These are phyloP conservation scores for Solanum chiquidenum DNA, from an alignment of 257 asterid species.

Conservation along the genomic window DNA sequence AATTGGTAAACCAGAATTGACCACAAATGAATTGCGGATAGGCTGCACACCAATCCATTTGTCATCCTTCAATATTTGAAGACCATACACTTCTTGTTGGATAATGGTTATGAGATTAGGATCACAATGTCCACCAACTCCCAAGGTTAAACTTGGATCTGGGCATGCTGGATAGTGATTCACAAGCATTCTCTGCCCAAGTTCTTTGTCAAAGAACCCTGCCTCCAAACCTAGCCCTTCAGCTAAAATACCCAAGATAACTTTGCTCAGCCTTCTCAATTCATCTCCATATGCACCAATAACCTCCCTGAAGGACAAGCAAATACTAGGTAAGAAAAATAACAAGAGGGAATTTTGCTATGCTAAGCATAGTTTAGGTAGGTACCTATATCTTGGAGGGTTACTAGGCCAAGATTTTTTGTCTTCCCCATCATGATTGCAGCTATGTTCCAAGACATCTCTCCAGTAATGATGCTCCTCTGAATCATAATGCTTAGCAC, in stretches of 20 bases:
- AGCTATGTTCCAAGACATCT: background rate
- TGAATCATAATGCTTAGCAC: background rate
- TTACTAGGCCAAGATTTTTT: background rate
- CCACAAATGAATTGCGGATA: background rate
- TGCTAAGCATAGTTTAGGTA: too few species aligned
- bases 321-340: background rate
- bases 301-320: background rate
- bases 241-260: background rate
- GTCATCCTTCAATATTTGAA: conserved; percentile 5
- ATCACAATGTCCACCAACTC: conserved; percentile 1
- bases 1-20: background rate
- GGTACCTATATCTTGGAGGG: background rate
- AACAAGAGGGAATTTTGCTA: too few species aligned
- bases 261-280: background rate
- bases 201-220: background rate
- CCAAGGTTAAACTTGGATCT: conserved; percentile 1
- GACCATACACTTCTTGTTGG: conserved; percentile 2
- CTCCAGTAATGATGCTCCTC: background rate
- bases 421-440: background rate
- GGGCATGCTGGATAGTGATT: conserved; percentile 9
- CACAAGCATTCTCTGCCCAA: background rate
- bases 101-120: conserved; percentile 1
- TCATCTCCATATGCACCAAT: background rate
- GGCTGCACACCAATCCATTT: conserved; percentile 7
- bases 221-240: background rate